Evolutionary conservation across 1,139 yeast genomes (phyloP).

Genomic region (Entelexis paramagnoliae): DNA sequence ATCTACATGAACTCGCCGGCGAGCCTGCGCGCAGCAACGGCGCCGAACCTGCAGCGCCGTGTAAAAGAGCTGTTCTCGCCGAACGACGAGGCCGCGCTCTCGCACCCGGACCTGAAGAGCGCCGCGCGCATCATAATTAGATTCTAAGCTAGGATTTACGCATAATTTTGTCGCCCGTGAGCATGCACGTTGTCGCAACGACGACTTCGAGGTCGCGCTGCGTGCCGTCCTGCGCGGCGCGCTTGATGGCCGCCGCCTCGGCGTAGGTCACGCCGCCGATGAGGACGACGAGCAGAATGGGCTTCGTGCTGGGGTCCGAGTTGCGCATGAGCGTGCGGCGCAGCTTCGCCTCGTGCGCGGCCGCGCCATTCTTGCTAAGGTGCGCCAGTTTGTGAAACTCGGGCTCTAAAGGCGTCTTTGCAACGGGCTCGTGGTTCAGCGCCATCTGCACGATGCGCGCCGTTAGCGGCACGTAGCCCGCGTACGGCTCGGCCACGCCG

Average conservation of each 20-base stretch:
- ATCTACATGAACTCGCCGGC: conserved; percentile 48
- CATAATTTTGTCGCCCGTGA: conserved; percentile 37
- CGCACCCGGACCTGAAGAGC: conserved; percentile 50
- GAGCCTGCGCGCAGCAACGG: conserved; percentile 41
- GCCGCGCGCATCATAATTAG: conserved; percentile 29
- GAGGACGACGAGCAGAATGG: conserved; percentile 40
- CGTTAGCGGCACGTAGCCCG: conserved; percentile 41
- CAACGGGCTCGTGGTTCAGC: conserved; percentile 4
- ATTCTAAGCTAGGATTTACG: conserved; percentile 11
- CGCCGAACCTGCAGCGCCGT: conserved; percentile 35
- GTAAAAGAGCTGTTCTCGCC: conserved; percentile 30
- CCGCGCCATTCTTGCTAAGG: conserved; percentile 6
- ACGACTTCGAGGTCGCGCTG: conserved; percentile 27
- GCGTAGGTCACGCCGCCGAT: conserved; percentile 77
- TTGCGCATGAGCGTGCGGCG: conserved; percentile 30
- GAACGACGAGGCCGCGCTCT: conserved; percentile 36
- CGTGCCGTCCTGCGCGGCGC: conserved; percentile 2
- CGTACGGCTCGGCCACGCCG: conserved; percentile 30
- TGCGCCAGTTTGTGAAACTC: conserved; percentile 7
- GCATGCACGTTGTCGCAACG: conserved; percentile 47
- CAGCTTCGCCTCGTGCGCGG: conserved; percentile 31
- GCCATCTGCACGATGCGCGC: conserved; percentile 35
- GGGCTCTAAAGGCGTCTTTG: conserved; percentile 16
- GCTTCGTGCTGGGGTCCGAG: conserved; percentile 27
- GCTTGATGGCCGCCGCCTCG: conserved; percentile 56